phyloP scores from a whole-genome alignment of 306 rosid genomes.

The Citrullus amarus region DNA sequence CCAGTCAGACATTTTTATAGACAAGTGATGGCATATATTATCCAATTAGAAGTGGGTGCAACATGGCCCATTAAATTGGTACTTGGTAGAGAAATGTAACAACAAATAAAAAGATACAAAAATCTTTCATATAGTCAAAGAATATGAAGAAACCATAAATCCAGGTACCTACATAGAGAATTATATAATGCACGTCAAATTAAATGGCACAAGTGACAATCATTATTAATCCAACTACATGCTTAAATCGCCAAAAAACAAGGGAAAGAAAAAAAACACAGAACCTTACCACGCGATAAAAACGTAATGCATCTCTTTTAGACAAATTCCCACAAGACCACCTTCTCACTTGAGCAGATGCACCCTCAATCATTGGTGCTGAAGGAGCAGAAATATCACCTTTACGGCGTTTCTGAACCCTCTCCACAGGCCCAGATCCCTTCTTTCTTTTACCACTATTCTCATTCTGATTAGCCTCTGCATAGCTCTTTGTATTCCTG shows the following conservation, averaged over 20 bases:
- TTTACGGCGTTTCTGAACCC: conserved; percentile 73
- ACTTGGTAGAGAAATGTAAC: neutral
- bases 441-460: conserved; percentile 77
- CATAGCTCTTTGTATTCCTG: conserved; percentile 81
- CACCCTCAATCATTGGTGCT: conserved; percentile 83
- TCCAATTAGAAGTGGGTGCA: neutral
- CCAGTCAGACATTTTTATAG: neutral
- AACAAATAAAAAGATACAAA: neutral
- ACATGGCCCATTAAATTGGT: neutral
- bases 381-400: conserved; percentile 52
- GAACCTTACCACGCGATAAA: conserved; percentile 78
- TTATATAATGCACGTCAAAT: neutral
- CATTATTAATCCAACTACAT: neutral
- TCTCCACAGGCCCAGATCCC: conserved; percentile 67
- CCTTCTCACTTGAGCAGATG: conserved; percentile 75
- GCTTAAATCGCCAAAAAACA: neutral
- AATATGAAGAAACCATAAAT: neutral
- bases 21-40: neutral
- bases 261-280: neutral
- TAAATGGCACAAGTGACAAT: neutral
- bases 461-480: conserved; percentile 68
- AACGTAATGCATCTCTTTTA: conserved; percentile 75
- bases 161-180: neutral
- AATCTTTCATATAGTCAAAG: neutral
- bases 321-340: conserved; percentile 93